Percentiles rank a stretch among this genome's conserved stretches.
These are phyloP conservation scores for Mycena maculata DNA, from an alignment of 768 basidiomycete species.

Conservation along the genomic window DNA sequence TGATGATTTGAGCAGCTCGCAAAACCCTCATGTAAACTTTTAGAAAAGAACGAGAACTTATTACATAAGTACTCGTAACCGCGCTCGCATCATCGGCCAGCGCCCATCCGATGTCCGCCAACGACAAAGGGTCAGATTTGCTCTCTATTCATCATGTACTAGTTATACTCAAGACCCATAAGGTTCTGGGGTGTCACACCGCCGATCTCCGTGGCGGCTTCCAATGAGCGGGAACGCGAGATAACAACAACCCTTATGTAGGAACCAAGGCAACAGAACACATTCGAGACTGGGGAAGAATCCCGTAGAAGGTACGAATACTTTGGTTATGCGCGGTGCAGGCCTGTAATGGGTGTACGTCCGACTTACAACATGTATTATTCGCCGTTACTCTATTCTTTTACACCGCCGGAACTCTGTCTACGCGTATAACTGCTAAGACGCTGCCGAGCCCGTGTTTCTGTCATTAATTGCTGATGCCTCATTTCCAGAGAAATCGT, in stretches of 20 bases:
- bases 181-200: conserved; percentile 87
- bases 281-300: conserved; percentile 92
- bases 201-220: conserved; percentile 82
- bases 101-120: conserved; percentile 9
- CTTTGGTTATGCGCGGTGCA: background rate
- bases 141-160: background rate
- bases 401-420: background rate
- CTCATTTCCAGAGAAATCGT: conserved; percentile 83
- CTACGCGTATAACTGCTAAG: background rate
- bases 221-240: conserved; percentile 81
- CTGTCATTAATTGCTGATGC: background rate
- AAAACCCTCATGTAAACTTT: too few species aligned
- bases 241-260: conserved; percentile 89
- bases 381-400: background rate
- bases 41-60: too few species aligned
- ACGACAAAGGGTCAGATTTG: conserved; percentile 16
- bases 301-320: conserved; percentile 81
- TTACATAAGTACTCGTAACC: too few species aligned
- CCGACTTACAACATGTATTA: conserved; percentile 10
- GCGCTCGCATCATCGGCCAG: background rate
- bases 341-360: background rate
- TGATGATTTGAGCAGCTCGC: too few species aligned
- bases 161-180: background rate
- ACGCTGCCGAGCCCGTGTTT: background rate
- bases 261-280: conserved; percentile 85